These are phyloP conservation scores for Bryum argenteum DNA, from an alignment of 225 moss, liverwort and hornwort species.

Conservation along the genomic window DNA sequence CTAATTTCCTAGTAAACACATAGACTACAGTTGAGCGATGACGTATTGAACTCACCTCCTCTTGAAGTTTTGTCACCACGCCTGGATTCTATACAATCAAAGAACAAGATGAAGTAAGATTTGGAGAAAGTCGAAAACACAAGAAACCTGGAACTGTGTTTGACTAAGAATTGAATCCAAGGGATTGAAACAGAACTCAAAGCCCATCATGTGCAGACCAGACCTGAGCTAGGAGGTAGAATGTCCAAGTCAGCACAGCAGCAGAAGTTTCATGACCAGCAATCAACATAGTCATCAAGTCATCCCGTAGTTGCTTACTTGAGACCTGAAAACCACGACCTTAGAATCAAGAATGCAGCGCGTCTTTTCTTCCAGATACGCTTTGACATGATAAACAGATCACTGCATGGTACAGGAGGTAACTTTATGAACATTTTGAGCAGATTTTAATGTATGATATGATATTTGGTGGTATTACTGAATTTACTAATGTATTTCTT, in stretches of 20 bases:
- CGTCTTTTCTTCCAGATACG: neutral
- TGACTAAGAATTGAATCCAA: neutral
- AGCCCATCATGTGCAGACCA: slow-evolving; percentile 11
- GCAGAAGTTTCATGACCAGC: slow-evolving; percentile 94
- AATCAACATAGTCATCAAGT: slow-evolving; percentile 88
- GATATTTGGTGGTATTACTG: too few species aligned
- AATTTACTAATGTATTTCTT: too few species aligned
- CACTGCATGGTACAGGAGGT: neutral
- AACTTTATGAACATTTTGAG: too few species aligned
- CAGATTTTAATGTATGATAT: too few species aligned
- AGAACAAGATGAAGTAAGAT: slow-evolving; percentile 17
- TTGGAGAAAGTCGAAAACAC: neutral
- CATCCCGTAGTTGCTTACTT: slow-evolving; percentile 86
- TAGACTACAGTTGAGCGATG: neutral
- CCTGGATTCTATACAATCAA: slow-evolving; percentile 61
- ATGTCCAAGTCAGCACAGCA: slow-evolving; percentile 92
- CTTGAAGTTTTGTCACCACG: slow-evolving; percentile 68
- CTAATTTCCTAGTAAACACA: slow-evolving; percentile 2
- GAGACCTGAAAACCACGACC: slow-evolving; percentile 52
- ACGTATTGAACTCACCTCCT: slow-evolving; percentile 58
- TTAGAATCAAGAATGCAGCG: slow-evolving; percentile 9
- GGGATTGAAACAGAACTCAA: slow-evolving; percentile 3
- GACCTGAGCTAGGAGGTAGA: slow-evolving; percentile 80
- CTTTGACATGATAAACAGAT: neutral
- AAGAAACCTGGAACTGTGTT: slow-evolving; percentile 12